Percentiles rank a stretch among this genome's conserved stretches.
phyloP scores from a whole-genome alignment of 78 protist species.

The Pigoraptor vietnamica region DNA sequence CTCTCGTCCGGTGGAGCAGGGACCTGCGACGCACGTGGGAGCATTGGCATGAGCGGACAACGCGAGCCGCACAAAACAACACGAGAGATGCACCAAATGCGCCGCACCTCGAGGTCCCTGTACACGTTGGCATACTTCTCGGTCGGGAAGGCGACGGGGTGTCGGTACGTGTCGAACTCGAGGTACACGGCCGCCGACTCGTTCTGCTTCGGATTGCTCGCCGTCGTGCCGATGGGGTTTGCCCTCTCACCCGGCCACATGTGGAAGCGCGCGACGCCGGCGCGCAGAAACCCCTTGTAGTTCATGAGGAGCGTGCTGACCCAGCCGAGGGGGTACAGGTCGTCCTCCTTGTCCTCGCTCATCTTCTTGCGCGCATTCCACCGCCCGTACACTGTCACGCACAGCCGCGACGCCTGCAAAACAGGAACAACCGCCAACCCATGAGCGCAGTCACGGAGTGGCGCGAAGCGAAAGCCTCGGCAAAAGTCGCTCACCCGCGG shows the following conservation, averaged over 20 bases:
- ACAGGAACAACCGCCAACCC: background rate
- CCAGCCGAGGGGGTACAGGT: constrained; percentile 6
- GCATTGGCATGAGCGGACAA: no score
- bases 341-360: background rate
- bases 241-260: background rate
- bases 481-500: background rate
- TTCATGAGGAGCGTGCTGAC: background rate
- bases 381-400: background rate
- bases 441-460: background rate
- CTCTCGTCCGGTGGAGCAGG: background rate
- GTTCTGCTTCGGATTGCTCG: background rate
- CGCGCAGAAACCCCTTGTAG: background rate
- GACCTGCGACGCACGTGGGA: background rate
- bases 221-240: background rate
- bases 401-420: background rate
- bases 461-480: background rate
- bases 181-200: background rate
- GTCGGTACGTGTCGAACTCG: background rate
- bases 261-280: background rate
- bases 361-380: background rate
- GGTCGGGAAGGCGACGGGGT: background rate
- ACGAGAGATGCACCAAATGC: background rate
- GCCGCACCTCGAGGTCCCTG: background rate
- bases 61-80: no score
- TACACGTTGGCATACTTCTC: background rate